Percentiles rank a stretch among this genome's conserved stretches.
phyloP scores from a whole-genome alignment of 2,329 filamentous ascomycete species.

The Penicillium sp. region DNA sequence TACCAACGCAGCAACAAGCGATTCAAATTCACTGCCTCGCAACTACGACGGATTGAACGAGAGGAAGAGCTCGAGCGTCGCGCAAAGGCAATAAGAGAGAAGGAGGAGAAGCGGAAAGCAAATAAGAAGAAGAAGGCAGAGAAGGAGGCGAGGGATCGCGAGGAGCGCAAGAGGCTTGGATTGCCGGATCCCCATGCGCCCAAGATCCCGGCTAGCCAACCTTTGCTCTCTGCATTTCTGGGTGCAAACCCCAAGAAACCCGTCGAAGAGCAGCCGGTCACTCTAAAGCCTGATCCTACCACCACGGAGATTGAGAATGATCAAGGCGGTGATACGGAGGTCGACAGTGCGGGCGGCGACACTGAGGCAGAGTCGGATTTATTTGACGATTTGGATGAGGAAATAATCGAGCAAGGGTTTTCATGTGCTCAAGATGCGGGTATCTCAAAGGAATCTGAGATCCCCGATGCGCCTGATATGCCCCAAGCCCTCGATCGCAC shows the following conservation, averaged over 20 bases:
- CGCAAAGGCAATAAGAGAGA: conserved; percentile 41
- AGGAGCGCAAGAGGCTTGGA: conserved; percentile 35
- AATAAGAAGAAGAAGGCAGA: conserved; percentile 40
- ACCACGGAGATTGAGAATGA: conserved; percentile 4
- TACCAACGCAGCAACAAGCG: conserved; percentile 42
- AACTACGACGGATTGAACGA: conserved; percentile 43
- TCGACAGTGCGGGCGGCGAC: conserved; percentile 14
- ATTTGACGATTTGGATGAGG: conserved; percentile 26
- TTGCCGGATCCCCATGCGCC: conserved; percentile 33
- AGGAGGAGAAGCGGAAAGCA: conserved; percentile 35
- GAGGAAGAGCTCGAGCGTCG: conserved; percentile 44
- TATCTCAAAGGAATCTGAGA: background rate
- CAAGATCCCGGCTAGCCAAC: conserved; percentile 39
- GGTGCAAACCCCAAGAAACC: conserved; percentile 12
- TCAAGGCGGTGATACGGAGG: conserved; percentile 10
- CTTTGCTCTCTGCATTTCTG: conserved; percentile 36
- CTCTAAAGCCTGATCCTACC: conserved; percentile 2
- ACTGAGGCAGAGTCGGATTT: conserved; percentile 26
- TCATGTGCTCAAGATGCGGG: conserved; percentile 11
- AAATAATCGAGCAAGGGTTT: conserved; percentile 13
- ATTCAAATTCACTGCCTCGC: conserved; percentile 36
- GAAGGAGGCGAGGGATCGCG: conserved; percentile 36
- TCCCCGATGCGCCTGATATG: background rate
- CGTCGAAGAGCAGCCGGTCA: background rate
- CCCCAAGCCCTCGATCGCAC: background rate